A percentile compares a stretch with the other conserved stretches of the same genome.
Evolutionary conservation across 2,329 filamentous ascomycete genomes (phyloP).

Genomic region (Colletotrichum sp.): DNA sequence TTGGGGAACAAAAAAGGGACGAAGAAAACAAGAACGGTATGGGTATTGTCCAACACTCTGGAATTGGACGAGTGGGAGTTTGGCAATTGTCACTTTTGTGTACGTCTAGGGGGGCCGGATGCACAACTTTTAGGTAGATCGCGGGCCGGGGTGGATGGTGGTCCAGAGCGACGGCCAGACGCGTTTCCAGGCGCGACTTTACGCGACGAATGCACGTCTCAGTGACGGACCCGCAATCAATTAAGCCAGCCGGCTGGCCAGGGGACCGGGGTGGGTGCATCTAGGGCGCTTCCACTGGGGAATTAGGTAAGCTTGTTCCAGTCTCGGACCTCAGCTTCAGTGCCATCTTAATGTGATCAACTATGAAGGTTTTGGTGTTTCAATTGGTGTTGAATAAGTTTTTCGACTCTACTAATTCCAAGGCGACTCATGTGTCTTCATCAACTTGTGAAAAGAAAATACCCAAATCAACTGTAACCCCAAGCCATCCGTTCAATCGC

Average conservation of each 20-base stretch:
- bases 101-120: background rate
- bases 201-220: slow-evolving; percentile 20
- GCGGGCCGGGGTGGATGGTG: background rate
- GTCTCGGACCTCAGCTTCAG: background rate
- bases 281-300: background rate
- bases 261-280: background rate
- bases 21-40: background rate
- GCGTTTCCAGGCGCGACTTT: slow-evolving; percentile 21
- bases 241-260: slow-evolving; percentile 8
- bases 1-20: background rate
- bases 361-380: background rate
- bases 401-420: accelerated
- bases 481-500: background rate
- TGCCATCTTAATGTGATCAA: background rate
- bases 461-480: background rate
- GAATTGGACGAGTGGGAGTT: slow-evolving; percentile 18
- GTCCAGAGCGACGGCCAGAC: slow-evolving; percentile 3
- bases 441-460: background rate
- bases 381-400: background rate
- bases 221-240: slow-evolving; percentile 12
- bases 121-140: slow-evolving; percentile 12
- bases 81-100: slow-evolving; percentile 10
- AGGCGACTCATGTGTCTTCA: background rate
- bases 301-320: background rate
- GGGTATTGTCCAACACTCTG: background rate